Percentiles rank a stretch among this genome's conserved stretches.
Conservation (phyloP, 1,139 yeast species). For the Suhomyces terraborum region DNA sequence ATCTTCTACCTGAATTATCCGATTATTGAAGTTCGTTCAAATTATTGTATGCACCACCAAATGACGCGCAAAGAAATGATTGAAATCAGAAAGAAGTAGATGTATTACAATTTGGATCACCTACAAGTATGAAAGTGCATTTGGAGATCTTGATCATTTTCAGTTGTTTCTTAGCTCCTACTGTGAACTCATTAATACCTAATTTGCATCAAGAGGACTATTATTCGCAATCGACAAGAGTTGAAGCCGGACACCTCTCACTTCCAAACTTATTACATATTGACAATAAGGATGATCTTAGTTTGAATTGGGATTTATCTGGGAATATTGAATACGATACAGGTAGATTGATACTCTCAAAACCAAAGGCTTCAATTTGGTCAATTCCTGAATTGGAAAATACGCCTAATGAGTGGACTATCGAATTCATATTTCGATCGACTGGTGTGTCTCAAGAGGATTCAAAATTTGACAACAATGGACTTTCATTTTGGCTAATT, state of each 20-base stretch:
- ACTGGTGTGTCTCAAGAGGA: slow-evolving; percentile 41
- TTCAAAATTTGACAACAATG: slow-evolving; percentile 40
- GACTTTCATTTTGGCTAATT: slow-evolving; percentile 55
- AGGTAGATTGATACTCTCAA: slow-evolving; percentile 43
- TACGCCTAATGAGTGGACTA: slow-evolving; percentile 52
- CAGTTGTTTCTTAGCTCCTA: too few relatives aligned
- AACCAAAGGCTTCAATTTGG: slow-evolving; percentile 48
- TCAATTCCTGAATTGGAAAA: slow-evolving; percentile 36
- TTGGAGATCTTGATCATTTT: not conserved
- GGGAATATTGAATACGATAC: slow-evolving; percentile 36
- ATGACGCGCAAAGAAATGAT: not conserved
- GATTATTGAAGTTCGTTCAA: not conserved
- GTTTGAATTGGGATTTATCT: slow-evolving; percentile 31
- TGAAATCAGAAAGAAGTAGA: not conserved
- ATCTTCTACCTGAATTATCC: not conserved
- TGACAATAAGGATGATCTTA: slow-evolving; percentile 25
- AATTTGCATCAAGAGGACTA: not conserved
- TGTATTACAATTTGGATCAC: not conserved
- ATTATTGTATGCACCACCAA: not conserved
- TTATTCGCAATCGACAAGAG: not conserved
- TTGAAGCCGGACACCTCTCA: slow-evolving; percentile 30
- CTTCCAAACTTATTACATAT: slow-evolving; percentile 37
- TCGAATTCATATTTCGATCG: slow-evolving; percentile 64
- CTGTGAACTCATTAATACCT: not conserved
- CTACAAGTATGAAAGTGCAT: not conserved